Conservation (phyloP, 331 rosid species). For the Spiraea crenata region DNA sequence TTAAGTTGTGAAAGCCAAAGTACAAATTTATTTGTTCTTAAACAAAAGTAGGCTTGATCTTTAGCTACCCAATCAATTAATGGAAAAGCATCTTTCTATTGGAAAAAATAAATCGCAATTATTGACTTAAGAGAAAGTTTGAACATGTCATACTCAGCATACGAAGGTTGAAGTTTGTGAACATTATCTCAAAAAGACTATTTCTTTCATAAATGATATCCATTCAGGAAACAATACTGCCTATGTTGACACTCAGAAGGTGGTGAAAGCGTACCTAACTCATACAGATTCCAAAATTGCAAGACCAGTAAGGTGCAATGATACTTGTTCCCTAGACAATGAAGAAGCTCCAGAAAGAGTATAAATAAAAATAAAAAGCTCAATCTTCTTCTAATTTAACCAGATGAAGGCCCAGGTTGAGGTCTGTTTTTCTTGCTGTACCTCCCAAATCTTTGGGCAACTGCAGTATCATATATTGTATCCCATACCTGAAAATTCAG, state of each 20-base stretch:
- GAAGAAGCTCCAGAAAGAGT: background rate
- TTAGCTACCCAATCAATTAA: background rate
- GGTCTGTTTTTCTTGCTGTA: slow-evolving; percentile 28
- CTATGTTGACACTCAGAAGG: background rate
- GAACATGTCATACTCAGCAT: no score
- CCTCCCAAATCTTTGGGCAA: slow-evolving; percentile 45
- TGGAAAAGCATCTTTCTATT: background rate
- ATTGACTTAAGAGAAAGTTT: background rate
- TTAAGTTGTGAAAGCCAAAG: background rate
- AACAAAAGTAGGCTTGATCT: background rate
- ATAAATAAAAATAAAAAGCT: background rate
- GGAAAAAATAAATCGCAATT: background rate
- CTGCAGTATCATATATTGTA: slow-evolving; percentile 38
- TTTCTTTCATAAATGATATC: no score
- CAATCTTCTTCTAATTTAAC: slow-evolving; percentile 3
- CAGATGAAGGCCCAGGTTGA: slow-evolving; percentile 27
- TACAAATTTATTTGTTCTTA: background rate
- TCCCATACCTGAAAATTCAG: slow-evolving; percentile 59
- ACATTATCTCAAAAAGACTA: no score
- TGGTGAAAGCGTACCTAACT: background rate
- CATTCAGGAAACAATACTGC: background rate
- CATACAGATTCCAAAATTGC: slow-evolving; percentile 10
- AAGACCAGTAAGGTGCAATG: background rate
- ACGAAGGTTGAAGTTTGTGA: background rate
- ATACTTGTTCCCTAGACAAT: slow-evolving; percentile 3